Percentiles rank a stretch among this genome's conserved stretches.
Evolutionary conservation across 352 stramenopile species (phyloP).

Genomic region (Stramenopiles sp.): DNA sequence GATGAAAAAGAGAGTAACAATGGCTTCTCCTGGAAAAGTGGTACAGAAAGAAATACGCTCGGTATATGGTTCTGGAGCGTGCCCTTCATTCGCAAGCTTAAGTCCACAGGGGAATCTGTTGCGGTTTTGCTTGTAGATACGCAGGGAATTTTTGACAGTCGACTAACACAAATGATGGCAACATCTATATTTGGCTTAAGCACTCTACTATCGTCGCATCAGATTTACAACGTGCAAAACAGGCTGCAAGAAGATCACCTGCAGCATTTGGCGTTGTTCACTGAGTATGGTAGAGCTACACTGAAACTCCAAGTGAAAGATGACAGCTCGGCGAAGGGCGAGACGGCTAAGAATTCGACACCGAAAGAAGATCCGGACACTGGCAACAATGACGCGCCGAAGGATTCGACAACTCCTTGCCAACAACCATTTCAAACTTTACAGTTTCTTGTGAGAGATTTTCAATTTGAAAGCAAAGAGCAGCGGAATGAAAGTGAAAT

Average conservation of each 20-base stretch:
- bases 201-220: slow-evolving; percentile 76
- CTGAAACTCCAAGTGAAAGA: slow-evolving; percentile 19
- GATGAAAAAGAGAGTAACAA: slow-evolving; percentile 14
- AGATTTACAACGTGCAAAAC: slow-evolving; percentile 99
- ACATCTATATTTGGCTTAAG: slow-evolving; percentile 94
- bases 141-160: slow-evolving; percentile 98
- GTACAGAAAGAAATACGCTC: slow-evolving; percentile 86
- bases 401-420: slow-evolving; percentile 15
- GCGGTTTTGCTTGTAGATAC: slow-evolving; percentile 95
- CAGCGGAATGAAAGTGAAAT: slow-evolving; percentile 52
- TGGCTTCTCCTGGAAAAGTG: slow-evolving; percentile 86
- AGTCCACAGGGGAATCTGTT: slow-evolving; percentile 52
- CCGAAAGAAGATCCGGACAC: slow-evolving; percentile 11
- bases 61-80: slow-evolving; percentile 99
- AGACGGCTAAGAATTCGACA: slow-evolving; percentile 8
- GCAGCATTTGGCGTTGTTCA: slow-evolving; percentile 96
- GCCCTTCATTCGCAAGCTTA: slow-evolving; percentile 70
- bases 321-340: not conserved
- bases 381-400: slow-evolving; percentile 15
- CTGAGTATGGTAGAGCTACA: slow-evolving; percentile 81
- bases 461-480: slow-evolving; percentile 73
- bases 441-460: slow-evolving; percentile 96
- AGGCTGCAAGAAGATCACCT: slow-evolving; percentile 97
- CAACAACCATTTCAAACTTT: slow-evolving; percentile 83
- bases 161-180: slow-evolving; percentile 93